Evolutionary conservation across 352 stramenopile genomes (phyloP), one percentile per base, ranked within the genome.

Genomic region (Phytophthora europaea): DNA sequence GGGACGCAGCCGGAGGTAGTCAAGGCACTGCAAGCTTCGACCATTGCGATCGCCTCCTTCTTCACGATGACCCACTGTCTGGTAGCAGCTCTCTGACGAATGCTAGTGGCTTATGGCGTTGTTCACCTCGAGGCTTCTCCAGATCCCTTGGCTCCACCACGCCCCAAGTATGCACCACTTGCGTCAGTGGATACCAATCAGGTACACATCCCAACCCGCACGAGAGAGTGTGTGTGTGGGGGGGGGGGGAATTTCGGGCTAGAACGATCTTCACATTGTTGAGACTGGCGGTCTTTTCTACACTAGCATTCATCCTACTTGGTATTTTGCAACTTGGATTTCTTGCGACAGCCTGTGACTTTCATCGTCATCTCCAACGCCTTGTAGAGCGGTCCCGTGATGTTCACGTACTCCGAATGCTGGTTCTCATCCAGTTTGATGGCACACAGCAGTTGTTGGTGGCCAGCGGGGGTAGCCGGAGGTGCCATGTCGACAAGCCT

Each of bases 181-280:
- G 76, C 61, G 36, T 81, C 65, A 0, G 73, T 81, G 45, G 61
- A 78, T 2, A 83, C 15, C 48, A 65, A 76, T n/a, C n/a, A n/a
- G n/a, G n/a, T n/a, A n/a, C n/a, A 78, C 67, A 0, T 65, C 54
- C 9, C n/a, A 22, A 16, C 16, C 55, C 33, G 20, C 40, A 2
- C 8, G 36, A 22, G 68, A 72, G 23, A 3, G 23, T 28, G 23
- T 28, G 23, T 28, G 23, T 3, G 23, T 1, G 23, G 23, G 23
- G 38, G 79, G 48, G 8, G 76, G 67, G 23, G 0, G 72, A 43
- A 18, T 75, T 83, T 22, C 15, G n/a, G 13, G 38, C 4, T 2
- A 77, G 45, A 1, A 55, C 60, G 10, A 48, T 18, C 31, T 50
- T 45, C 16, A 67, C 2, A 2, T 26, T 12, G 2, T 23, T 13